phyloP scores from a whole-genome alignment of 768 basidiomycete species.

The Boletus sp. region DNA sequence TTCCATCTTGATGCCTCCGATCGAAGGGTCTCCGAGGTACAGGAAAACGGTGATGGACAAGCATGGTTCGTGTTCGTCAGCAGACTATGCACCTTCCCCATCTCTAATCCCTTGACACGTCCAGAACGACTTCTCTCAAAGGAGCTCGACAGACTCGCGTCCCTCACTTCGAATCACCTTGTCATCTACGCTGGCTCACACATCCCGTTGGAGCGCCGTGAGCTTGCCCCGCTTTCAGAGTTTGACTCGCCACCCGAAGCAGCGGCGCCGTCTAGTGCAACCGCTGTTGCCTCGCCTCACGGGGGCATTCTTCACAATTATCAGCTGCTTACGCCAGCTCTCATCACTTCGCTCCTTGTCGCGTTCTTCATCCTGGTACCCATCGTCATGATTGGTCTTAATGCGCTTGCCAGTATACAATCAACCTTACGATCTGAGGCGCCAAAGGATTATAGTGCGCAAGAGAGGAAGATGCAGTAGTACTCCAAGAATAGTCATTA shows the following conservation, averaged over 20 bases:
- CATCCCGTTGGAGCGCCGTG: slow-evolving; percentile 40
- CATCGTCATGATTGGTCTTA: slow-evolving; percentile 58
- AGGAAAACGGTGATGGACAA: slow-evolving; percentile 48
- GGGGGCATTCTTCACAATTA: slow-evolving; percentile 70
- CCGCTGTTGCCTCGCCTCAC: slow-evolving; percentile 29
- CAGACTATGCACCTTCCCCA: background rate
- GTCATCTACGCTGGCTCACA: slow-evolving; percentile 62
- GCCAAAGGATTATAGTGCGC: slow-evolving; percentile 63
- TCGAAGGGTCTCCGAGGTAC: slow-evolving; percentile 39
- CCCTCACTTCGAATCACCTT: slow-evolving; percentile 56
- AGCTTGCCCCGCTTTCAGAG: slow-evolving; percentile 28
- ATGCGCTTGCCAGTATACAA: slow-evolving; percentile 70
- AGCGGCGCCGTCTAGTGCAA: slow-evolving; percentile 30
- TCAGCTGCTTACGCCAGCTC: slow-evolving; percentile 72
- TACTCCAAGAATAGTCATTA: slow-evolving; percentile 17
- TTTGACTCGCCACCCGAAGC: slow-evolving; percentile 28
- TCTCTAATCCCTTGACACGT: background rate
- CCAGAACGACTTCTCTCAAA: slow-evolving; percentile 44
- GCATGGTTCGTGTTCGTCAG: slow-evolving; percentile 45
- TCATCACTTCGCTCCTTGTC: slow-evolving; percentile 65
- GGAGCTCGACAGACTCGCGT: slow-evolving; percentile 48
- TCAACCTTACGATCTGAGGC: slow-evolving; percentile 59
- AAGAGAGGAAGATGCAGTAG: slow-evolving; percentile 77
- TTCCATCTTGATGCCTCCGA: slow-evolving; percentile 49
- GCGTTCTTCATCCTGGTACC: slow-evolving; percentile 67